phyloP scores from a whole-genome alignment of 192 early-diverging fungal species.

The Backusella tarrabulga region DNA sequence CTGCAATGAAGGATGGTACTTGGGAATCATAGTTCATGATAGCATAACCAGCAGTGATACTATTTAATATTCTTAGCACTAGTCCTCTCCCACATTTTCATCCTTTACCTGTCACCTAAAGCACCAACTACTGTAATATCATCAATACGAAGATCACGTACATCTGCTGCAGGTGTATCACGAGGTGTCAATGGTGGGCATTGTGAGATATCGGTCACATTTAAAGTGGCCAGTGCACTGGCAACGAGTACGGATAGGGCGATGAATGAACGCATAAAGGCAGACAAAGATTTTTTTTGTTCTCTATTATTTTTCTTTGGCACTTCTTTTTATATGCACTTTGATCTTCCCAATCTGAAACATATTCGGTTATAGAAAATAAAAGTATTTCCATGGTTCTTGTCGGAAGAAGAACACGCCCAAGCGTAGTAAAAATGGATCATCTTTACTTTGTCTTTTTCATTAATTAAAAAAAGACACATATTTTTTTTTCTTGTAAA shows the following conservation, averaged over 20 bases:
- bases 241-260: neutral
- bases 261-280: neutral
- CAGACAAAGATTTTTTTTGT: neutral
- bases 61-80: neutral
- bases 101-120: conserved; percentile 46
- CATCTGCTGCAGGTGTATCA: conserved; percentile 13
- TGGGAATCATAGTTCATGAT: conserved; percentile 35
- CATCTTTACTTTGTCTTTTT: neutral
- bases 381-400: neutral
- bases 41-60: conserved; percentile 52
- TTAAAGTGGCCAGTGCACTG: neutral
- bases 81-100: neutral
- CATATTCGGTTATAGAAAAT: neutral
- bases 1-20: conserved; percentile 20
- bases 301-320: neutral
- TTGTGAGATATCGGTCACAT: neutral
- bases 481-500: neutral
- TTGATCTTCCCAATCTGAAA: neutral
- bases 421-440: neutral
- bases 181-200: conserved; percentile 48
- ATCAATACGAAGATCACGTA: conserved; percentile 53
- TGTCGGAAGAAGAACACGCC: neutral
- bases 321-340: neutral
- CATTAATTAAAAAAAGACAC: neutral
- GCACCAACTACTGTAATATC: conserved; percentile 55